phyloP scores from a whole-genome alignment of 2,329 filamentous ascomycete genomes.

The Alternaria sp. region DNA sequence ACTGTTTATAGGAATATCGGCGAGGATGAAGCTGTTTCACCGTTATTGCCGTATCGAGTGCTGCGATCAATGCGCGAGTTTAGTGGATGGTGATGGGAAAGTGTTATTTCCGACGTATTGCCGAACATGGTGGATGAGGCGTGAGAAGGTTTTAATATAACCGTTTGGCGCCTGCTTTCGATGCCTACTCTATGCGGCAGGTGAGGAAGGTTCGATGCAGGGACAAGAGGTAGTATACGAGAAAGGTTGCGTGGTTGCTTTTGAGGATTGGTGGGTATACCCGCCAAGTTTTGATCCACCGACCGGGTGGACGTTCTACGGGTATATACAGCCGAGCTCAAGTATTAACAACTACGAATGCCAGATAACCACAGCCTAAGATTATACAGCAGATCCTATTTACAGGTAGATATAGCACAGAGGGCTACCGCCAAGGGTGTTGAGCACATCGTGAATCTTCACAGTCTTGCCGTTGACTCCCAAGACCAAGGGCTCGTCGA shows the following conservation, averaged over 20 bases:
- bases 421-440: conserved; percentile 3
- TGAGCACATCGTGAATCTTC: conserved; percentile 2
- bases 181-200: conserved; percentile 15
- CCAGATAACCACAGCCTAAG: neutral
- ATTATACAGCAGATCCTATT: neutral
- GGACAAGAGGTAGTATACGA: neutral
- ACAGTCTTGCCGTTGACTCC: conserved; percentile 3
- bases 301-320: neutral
- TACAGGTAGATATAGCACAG: conserved; percentile 3
- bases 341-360: neutral
- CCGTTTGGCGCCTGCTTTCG: conserved; percentile 15
- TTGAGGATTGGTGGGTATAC: conserved; percentile 15
- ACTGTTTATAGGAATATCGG: conserved; percentile 5
- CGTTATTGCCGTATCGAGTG: neutral
- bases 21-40: neutral
- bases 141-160: conserved; percentile 11
- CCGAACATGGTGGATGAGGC: neutral
- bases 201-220: neutral
- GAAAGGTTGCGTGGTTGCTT: conserved; percentile 22
- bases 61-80: neutral
- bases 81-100: neutral
- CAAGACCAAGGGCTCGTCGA: conserved; percentile 6
- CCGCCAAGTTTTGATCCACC: neutral
- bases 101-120: conserved; percentile 6
- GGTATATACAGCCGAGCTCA: neutral